Base-by-base conservation (phyloP, 345 rosid genomes). In the Erucastrum elatum region DNA sequence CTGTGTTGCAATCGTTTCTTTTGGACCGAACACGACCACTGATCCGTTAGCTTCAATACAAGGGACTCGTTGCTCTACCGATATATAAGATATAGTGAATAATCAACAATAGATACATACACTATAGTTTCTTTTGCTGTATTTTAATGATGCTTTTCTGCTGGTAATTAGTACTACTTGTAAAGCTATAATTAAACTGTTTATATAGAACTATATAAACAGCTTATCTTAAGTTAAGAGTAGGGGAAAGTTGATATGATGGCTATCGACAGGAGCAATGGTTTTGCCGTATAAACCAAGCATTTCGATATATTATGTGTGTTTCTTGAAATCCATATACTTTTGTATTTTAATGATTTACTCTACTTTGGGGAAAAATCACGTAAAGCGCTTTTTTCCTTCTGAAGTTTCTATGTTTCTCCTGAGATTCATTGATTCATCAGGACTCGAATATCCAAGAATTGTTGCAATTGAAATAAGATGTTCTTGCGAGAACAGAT, bases 21-120 rank as follows among this genome's bases (percentile, higher is more conserved):
- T 94, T 75, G 91, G 87, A 66, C 82, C 84, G 2, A 49, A 76
- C 81, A 46, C 61, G 35, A 87, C 86, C 13, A 79, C 84, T 1
- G 74, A 79, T 66, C 92, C 95, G 3, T 68, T 88, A 16, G 85
- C 74, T 69, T 74, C 89, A 9, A 76, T 69, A 65, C 89, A 86
- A 85, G 98, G 90, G 60, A 76, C 90, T 81, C 87, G 65, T 56
- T 94, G 97, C 73, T 92, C 95, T 30, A 87, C 95, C 27, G 59
- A 75, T 41, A 66, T 92, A 73, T 94, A 81, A 89, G 75, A 74
- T 37, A 34, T 49, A 29, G 8, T 34, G 56, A 33, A 60, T 46
- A 67, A 66, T 61, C 33, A 61, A 79, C 39, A 9, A 46, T 33
- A 31, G 51, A 77, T 70, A 71, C 4, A 62, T 7, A 62, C 58